Evolutionary conservation across 306 rosid genomes (phyloP).

Genomic region (Leucaena leucocephala): DNA sequence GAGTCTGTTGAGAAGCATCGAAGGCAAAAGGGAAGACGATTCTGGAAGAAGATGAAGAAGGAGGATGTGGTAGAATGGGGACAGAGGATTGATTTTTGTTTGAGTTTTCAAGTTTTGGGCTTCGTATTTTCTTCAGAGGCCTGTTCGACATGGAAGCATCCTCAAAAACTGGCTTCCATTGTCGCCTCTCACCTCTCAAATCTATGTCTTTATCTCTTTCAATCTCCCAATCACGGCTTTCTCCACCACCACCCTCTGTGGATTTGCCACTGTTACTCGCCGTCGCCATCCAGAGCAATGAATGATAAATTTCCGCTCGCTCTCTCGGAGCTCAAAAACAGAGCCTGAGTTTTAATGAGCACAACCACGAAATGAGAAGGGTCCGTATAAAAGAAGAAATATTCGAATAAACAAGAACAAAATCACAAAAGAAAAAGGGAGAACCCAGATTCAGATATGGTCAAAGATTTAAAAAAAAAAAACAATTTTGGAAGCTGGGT

Average conservation of each 20-base stretch:
- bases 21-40: constrained; percentile 75
- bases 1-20: constrained; percentile 51
- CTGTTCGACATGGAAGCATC: constrained; percentile 60
- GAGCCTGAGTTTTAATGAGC: neutral
- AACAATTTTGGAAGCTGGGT: constrained; percentile 40
- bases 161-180: constrained; percentile 62
- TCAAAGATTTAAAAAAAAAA: constrained; percentile 23
- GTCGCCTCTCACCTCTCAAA: constrained; percentile 45
- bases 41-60: constrained; percentile 34
- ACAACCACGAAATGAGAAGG: constrained; percentile 25
- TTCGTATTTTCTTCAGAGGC: constrained; percentile 75
- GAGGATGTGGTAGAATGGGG: constrained; percentile 31
- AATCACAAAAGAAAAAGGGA: neutral
- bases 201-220: constrained; percentile 43
- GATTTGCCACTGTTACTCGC: constrained; percentile 59
- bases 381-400: constrained; percentile 3
- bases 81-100: constrained; percentile 39
- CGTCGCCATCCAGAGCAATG: constrained; percentile 46
- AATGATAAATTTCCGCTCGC: constrained; percentile 41
- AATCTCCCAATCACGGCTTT: constrained; percentile 47
- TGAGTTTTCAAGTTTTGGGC: constrained; percentile 55
- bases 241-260: constrained; percentile 43
- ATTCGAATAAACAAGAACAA: constrained; percentile 20
- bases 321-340: constrained; percentile 39
- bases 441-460: constrained; percentile 37